These are phyloP conservation scores for Colletotrichum musicola DNA, from an alignment of 2,329 filamentous ascomycete species.

Conservation along the genomic window DNA sequence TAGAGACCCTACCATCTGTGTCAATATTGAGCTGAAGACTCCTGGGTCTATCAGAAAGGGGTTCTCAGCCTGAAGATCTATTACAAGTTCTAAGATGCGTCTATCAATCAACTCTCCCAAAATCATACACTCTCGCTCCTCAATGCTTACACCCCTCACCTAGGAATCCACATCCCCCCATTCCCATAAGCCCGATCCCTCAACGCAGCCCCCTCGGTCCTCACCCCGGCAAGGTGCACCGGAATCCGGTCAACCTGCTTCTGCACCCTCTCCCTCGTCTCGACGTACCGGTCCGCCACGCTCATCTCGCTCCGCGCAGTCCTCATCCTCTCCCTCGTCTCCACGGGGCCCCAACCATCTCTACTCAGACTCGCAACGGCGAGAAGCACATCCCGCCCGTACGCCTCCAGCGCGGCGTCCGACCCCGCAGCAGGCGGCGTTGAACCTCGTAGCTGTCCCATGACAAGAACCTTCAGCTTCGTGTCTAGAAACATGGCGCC, in stretches of 20 bases:
- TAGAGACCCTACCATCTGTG: no score
- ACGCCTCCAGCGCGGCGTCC: constrained; percentile 46
- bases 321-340: constrained; percentile 53
- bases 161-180: constrained; percentile 62
- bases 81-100: not conserved
- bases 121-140: not conserved
- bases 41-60: not conserved
- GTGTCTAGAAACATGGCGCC: constrained; percentile 55
- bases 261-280: constrained; percentile 63
- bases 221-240: constrained; percentile 69
- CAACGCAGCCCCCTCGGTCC: constrained; percentile 60
- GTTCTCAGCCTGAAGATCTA: not conserved
- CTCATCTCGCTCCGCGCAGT: constrained; percentile 56
- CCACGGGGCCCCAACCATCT: constrained; percentile 58
- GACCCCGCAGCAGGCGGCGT: constrained; percentile 33
- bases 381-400: constrained; percentile 56
- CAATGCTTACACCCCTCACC: constrained; percentile 41
- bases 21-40: no score
- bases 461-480: constrained; percentile 66
- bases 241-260: constrained; percentile 69
- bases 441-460: constrained; percentile 67
- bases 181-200: constrained; percentile 63
- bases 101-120: not conserved
- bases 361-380: constrained; percentile 61
- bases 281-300: constrained; percentile 60